Conservation (phyloP, 2,329 filamentous ascomycete species). For the Myriangium duriaei region DNA sequence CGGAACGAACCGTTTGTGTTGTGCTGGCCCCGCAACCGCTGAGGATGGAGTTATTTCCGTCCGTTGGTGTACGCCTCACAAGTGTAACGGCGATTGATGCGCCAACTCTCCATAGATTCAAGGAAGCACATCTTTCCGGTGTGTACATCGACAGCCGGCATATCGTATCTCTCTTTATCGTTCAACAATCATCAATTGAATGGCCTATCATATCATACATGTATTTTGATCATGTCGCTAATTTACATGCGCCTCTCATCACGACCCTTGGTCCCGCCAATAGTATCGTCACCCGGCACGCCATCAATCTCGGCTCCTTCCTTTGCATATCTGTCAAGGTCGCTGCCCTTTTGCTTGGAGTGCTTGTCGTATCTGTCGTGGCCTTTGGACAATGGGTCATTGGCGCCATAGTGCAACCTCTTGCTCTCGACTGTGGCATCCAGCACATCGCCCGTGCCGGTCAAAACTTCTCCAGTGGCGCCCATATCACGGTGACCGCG, state of each 20-base stretch:
- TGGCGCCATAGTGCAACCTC: conserved; percentile 22
- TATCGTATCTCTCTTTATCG: no score
- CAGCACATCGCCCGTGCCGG: conserved; percentile 24
- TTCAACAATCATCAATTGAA: no score
- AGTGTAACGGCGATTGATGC: no score
- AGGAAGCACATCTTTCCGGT: no score
- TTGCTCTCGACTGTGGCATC: conserved; percentile 27
- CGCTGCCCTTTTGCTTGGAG: conserved; percentile 24
- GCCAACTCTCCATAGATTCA: no score
- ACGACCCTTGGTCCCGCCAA: conserved; percentile 10
- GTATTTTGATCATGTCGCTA: no score
- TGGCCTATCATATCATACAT: no score
- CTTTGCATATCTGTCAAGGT: conserved; percentile 25
- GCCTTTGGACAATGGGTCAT: conserved; percentile 26
- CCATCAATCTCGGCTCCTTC: conserved; percentile 25
- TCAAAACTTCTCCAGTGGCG: conserved; percentile 24
- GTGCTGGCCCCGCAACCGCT: no score
- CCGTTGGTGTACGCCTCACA: no score
- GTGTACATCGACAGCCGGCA: no score
- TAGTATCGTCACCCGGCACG: conserved; percentile 21
- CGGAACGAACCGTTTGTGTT: no score
- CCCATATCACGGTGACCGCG: conserved; percentile 21
- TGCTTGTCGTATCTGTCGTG: conserved; percentile 28
- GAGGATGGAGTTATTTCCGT: no score
- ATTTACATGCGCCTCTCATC: conserved; percentile 3